These are phyloP conservation scores for Nothomitra cinnamomea DNA, from an alignment of 2,329 filamentous ascomycete genomes.

Conservation along the genomic window DNA sequence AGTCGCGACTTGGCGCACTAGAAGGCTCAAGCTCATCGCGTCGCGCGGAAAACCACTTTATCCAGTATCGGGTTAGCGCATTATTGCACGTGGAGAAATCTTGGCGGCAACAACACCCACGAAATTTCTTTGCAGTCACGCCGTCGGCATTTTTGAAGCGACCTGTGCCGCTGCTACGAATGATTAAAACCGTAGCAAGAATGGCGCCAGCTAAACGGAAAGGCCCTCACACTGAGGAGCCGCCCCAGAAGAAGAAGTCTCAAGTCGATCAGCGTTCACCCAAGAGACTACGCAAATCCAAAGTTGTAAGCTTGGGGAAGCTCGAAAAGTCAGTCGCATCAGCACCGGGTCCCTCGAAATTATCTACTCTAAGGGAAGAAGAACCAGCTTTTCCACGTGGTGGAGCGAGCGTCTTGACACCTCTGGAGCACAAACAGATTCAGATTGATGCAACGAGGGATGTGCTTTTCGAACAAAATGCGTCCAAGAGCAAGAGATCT, in stretches of 20 bases:
- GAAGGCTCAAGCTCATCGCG: neutral
- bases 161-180: neutral
- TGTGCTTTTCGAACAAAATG: constrained; percentile 72
- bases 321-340: neutral
- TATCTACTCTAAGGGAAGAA: constrained; percentile 48
- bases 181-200: neutral
- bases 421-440: constrained; percentile 91
- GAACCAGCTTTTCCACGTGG: constrained; percentile 86
- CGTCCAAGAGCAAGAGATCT: constrained; percentile 23
- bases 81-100: neutral
- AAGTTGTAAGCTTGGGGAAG: constrained; percentile 5
- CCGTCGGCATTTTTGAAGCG: neutral
- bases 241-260: constrained; percentile 19
- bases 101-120: neutral
- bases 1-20: no score
- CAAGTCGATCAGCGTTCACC: neutral
- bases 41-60: neutral
- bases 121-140: neutral
- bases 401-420: constrained; percentile 76
- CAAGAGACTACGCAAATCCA: constrained; percentile 14
- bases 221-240: constrained; percentile 13
- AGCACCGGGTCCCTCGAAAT: constrained; percentile 1
- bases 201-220: constrained; percentile 21
- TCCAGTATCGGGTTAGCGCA: neutral
- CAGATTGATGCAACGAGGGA: constrained; percentile 84